Evolutionary conservation across 768 basidiomycete species (phyloP), one percentile per base, ranked within the genome.

Genomic region (Suillus weaverae): DNA sequence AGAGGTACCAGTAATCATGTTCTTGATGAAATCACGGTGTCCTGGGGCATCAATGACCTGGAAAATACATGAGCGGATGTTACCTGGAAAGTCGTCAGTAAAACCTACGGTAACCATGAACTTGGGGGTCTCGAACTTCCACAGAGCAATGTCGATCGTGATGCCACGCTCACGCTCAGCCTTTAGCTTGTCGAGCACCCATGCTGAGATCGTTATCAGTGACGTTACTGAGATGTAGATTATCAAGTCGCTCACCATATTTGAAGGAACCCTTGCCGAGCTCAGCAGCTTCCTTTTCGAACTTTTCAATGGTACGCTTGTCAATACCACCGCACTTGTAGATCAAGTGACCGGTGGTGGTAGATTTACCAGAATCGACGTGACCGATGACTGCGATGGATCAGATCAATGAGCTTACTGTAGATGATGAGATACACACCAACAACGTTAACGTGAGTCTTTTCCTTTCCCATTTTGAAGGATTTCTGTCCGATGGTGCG

Each of bases 271-370:
- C 95, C 86, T 99, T 99, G 79, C 97, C 97, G 78, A 99, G 93
- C 81, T 99, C 97, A 84, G 95, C 94, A 74, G 97, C 97, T 85
- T 99, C 97, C 90, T 99, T 99, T 88, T 99, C 97, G 86, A 98
- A 99, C 86, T 98, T 97, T 84, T 96, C 95, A 71, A 97, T 96
- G 79, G 94, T 95, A 89, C 95, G 95, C 88, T 99, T 99, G 81
- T 99, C 97, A 86, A 99, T 99, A 92, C 97, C 97, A 90, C 97
- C 97, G 81, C 97, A 99, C 90, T 99, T 97, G 94, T 98, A 99
- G 90, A 99, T 99, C 86, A 99, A 87, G 86, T 99, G 97, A 72
- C 97, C 97, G 73, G 97, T 99, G 77, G 97, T 99, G 83, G 97
- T 99, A 65, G 97, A 99, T 85, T 99, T 99, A 72, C 97, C 97